A percentile compares a stretch with the other conserved stretches of the same genome.
phyloP scores from a whole-genome alignment of 805 yeast genomes.

The Wickerhamiella vanderwaltii region DNA sequence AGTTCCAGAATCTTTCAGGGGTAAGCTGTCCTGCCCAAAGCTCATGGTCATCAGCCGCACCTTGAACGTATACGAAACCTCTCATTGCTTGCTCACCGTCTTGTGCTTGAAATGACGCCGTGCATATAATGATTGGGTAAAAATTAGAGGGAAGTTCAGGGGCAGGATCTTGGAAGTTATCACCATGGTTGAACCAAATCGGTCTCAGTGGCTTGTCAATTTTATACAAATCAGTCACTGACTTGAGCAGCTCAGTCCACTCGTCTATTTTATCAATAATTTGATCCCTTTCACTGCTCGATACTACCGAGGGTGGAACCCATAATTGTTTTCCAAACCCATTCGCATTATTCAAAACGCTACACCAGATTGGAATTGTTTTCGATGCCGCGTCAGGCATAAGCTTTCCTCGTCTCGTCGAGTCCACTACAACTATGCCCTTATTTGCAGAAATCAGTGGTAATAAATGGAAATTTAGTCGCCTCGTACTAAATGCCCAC shows the following conservation, averaged over 20 bases:
- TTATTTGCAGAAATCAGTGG: slow-evolving; percentile 32
- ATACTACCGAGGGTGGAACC: slow-evolving; percentile 43
- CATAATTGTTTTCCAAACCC: slow-evolving; percentile 32
- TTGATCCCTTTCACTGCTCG: slow-evolving; percentile 43
- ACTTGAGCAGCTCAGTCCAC: slow-evolving; percentile 36
- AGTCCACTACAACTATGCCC: slow-evolving; percentile 56
- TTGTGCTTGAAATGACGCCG: slow-evolving; percentile 50
- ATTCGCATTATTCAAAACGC: slow-evolving; percentile 50
- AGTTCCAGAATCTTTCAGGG: slow-evolving; percentile 47
- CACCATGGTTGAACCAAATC: slow-evolving; percentile 55
- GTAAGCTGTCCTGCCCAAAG: slow-evolving; percentile 55
- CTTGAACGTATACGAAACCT: slow-evolving; percentile 64
- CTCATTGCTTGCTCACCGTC: slow-evolving; percentile 40
- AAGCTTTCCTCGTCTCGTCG: slow-evolving; percentile 72
- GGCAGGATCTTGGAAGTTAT: slow-evolving; percentile 27
- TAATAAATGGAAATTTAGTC: slow-evolving; percentile 64
- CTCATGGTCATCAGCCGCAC: slow-evolving; percentile 93
- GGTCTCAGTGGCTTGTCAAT: slow-evolving; percentile 49
- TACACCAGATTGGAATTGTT: slow-evolving; percentile 87
- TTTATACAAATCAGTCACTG: slow-evolving; percentile 29
- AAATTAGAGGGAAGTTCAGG: slow-evolving; percentile 29
- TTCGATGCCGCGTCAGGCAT: slow-evolving; percentile 82
- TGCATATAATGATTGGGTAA: slow-evolving; percentile 40
- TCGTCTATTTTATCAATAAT: slow-evolving; percentile 38
- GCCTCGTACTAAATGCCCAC: slow-evolving; percentile 64